Conservation (phyloP, 169 alveolate species). For the Cryptosporidium bovis region DNA sequence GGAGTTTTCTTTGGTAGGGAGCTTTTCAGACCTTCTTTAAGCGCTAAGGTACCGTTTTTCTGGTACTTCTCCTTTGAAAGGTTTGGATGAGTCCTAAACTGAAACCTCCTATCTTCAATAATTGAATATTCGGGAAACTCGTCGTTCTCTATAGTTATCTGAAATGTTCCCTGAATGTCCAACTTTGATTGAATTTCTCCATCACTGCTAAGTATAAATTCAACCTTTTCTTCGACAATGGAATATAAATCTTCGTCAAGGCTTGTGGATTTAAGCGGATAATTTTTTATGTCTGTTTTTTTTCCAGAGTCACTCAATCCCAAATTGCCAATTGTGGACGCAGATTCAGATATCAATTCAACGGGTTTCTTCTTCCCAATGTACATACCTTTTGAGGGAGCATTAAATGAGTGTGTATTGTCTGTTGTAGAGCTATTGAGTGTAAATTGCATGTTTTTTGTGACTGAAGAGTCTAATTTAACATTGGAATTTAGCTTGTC, state of each 20-base stretch:
- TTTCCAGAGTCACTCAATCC: neutral
- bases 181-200: slow-evolving; percentile 70
- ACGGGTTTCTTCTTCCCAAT: slow-evolving; percentile 78
- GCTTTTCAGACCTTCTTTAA: slow-evolving; percentile 33
- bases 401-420: slow-evolving; percentile 40
- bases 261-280: neutral
- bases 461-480: neutral
- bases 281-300: slow-evolving; percentile 10
- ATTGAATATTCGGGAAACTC: slow-evolving; percentile 52
- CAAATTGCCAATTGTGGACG: neutral
- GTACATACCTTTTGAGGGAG: slow-evolving; percentile 80
- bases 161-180: slow-evolving; percentile 67
- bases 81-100: slow-evolving; percentile 69
- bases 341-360: slow-evolving; percentile 17
- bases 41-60: neutral
- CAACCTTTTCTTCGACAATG: slow-evolving; percentile 76
- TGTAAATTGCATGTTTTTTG: neutral
- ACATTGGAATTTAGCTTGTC: neutral
- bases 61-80: slow-evolving; percentile 51
- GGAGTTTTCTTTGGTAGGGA: slow-evolving; percentile 40
- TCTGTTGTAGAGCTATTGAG: neutral
- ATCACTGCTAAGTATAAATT: slow-evolving; percentile 72
- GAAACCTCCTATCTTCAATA: slow-evolving; percentile 51
- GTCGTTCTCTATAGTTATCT: slow-evolving; percentile 16
- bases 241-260: slow-evolving; percentile 75